A percentile compares a stretch with the other conserved stretches of the same genome.
phyloP scores from a whole-genome alignment of 495 filamentous ascomycete genomes.

The Coniosporium apollinis region DNA sequence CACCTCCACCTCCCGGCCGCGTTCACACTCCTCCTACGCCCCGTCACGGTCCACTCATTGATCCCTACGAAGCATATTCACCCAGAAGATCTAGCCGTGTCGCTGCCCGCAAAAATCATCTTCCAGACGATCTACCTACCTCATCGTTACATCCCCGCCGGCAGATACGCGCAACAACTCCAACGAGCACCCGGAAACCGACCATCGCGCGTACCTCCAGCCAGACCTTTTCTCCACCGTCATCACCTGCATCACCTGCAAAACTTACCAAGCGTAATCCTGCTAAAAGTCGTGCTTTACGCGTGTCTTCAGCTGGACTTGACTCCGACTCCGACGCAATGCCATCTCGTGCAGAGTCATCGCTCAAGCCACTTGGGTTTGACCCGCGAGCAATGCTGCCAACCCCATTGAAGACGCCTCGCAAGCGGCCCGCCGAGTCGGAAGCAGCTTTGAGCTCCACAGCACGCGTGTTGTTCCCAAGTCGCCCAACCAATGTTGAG shows the following conservation, averaged over 20 bases:
- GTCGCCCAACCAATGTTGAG: conserved; percentile 26
- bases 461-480: conserved; percentile 57
- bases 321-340: conserved; percentile 16
- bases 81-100: conserved; percentile 38
- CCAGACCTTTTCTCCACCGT: conserved; percentile 29
- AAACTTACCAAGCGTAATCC: conserved; percentile 8
- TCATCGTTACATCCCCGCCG: conserved; percentile 2
- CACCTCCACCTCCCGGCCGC: conserved; percentile 41
- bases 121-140: neutral
- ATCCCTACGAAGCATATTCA: conserved; percentile 54
- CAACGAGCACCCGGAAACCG: conserved; percentile 12
- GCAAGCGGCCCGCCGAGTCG: conserved; percentile 41
- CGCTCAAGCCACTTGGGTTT: conserved; percentile 6
- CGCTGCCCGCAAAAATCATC: conserved; percentile 25
- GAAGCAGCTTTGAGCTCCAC: conserved; percentile 42
- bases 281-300: neutral
- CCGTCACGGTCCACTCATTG: conserved; percentile 47
- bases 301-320: conserved; percentile 1
- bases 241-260: conserved; percentile 32
- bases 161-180: conserved; percentile 12
- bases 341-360: conserved; percentile 7
- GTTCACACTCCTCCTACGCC: conserved; percentile 58
- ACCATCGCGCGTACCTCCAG: conserved; percentile 11
- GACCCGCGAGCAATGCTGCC: conserved; percentile 44
- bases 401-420: conserved; percentile 81